phyloP scores from a whole-genome alignment of 345 rosid species.

The Fremontodendron californicum region DNA sequence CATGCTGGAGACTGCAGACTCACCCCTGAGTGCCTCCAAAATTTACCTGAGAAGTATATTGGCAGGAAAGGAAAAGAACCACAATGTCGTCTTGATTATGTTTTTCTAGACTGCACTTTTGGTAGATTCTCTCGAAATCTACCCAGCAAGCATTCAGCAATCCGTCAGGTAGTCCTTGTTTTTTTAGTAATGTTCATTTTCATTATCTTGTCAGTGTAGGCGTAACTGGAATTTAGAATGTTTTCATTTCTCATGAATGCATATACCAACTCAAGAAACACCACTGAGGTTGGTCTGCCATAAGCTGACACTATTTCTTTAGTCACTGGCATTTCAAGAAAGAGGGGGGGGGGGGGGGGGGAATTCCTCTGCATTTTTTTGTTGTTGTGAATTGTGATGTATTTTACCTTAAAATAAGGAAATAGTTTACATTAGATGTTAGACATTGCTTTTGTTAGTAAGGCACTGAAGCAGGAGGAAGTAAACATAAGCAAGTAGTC shows the following conservation, averaged over 20 bases:
- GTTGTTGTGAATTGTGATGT: background rate
- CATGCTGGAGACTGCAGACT: conserved; percentile 96
- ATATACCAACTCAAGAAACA: background rate
- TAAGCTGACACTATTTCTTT: background rate
- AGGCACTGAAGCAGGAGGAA: background rate
- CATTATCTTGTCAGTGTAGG: background rate
- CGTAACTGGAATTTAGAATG: background rate
- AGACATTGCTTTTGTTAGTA: background rate
- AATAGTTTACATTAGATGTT: background rate
- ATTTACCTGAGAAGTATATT: conserved; percentile 52
- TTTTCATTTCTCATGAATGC: background rate
- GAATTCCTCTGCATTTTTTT: background rate
- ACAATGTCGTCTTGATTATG: conserved; percentile 52
- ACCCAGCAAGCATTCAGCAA: conserved; percentile 70
- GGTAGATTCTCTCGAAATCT: conserved; percentile 53
- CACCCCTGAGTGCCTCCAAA: conserved; percentile 53
- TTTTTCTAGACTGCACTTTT: conserved; percentile 87
- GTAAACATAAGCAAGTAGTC: background rate
- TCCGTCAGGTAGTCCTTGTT: conserved; percentile 52
- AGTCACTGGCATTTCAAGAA: background rate
- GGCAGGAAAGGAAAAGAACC: conserved; percentile 48
- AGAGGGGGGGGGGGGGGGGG: background rate
- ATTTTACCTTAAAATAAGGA: background rate
- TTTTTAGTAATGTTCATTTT: background rate
- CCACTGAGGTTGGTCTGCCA: background rate